Evolutionary conservation across 106 monocot genomes (phyloP).

Genomic region (Dendrobium nobile): DNA sequence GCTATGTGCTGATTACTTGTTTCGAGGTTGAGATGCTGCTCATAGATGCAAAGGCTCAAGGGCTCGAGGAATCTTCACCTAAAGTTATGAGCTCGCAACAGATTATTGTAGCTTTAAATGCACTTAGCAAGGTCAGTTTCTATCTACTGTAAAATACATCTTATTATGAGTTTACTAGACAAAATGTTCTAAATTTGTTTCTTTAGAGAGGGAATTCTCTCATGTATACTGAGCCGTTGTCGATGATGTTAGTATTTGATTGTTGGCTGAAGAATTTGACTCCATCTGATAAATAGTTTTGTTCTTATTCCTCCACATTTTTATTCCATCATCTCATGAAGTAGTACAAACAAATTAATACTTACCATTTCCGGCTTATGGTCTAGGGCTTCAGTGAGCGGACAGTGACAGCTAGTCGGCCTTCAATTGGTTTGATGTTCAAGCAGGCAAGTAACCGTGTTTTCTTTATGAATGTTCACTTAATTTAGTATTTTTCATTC

Average conservation of each 20-base stretch:
- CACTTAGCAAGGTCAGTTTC: constrained; percentile 83
- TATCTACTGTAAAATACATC: neutral
- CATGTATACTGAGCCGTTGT: neutral
- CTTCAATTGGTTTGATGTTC: constrained; percentile 83
- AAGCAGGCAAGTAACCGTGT: constrained; percentile 45
- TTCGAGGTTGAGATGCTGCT: constrained; percentile 61
- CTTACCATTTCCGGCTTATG: neutral
- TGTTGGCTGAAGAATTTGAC: neutral
- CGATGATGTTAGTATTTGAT: neutral
- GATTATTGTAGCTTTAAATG: constrained; percentile 82
- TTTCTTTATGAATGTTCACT: neutral
- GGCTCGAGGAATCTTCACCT: constrained; percentile 62
- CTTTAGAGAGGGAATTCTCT: neutral
- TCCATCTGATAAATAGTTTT: neutral
- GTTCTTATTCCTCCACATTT: no score
- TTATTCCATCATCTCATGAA: neutral
- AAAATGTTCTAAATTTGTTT: neutral
- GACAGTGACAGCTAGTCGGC: constrained; percentile 63
- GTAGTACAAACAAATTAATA: neutral
- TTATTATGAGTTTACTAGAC: neutral
- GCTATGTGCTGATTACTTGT: constrained; percentile 5
- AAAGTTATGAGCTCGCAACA: constrained; percentile 59
- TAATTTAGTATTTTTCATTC: neutral
- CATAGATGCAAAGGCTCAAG: constrained; percentile 38
- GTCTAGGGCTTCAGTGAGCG: constrained; percentile 84